Base-by-base conservation (phyloP, 2,329 filamentous ascomycete species). In the Colletotrichum tropicicola region DNA sequence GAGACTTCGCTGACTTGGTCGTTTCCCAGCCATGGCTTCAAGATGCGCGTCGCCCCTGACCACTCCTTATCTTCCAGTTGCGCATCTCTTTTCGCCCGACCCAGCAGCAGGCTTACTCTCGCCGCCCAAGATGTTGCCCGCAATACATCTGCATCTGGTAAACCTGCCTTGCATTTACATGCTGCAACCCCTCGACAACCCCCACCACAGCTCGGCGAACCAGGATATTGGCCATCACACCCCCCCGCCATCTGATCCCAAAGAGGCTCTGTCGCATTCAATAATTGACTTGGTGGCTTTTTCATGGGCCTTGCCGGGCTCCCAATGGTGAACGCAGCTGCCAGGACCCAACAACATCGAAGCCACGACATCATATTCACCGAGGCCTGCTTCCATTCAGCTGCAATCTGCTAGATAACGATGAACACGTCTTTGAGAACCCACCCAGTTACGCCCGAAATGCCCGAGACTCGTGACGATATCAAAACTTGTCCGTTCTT, bases 221-320 rank as follows among this genome's bases (percentile, higher is more conserved):
- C 59, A 43, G 17, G 6, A 27, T 6, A 15, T n/a, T 10, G 17
- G 12, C 9, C 52, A 35, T 35, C 37, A 59, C 58, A 66, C 63
- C 59, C 19, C 19, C 37, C 25, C 39, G n/a, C 13, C 17, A 13
- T 37, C 4, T 13, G 41, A 35, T 47, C 59, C 63, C 17, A 37
- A 64, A 64, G 28, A 59, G 63, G 59, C 52, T 64, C 52, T 58
- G 39, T 53, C n/a, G 23, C 45, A 64, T 64, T 44, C 30, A 43
- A 58, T 64, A 64, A 23, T 53, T 48, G 27, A 39, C 19, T 17
- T 8, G 8, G 45, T 49, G 35, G 57, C 61, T 61, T 39, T 28
- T 23, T 37, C 21, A 10, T 39, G 51, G 59, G 52, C 19, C 13
- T 23, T 51, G 17, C 45, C 59, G 19, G 35, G 59, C 47, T 63